These are phyloP conservation scores for Saussurea involucrata DNA, from an alignment of 129 eudicot species.

Conservation along the genomic window DNA sequence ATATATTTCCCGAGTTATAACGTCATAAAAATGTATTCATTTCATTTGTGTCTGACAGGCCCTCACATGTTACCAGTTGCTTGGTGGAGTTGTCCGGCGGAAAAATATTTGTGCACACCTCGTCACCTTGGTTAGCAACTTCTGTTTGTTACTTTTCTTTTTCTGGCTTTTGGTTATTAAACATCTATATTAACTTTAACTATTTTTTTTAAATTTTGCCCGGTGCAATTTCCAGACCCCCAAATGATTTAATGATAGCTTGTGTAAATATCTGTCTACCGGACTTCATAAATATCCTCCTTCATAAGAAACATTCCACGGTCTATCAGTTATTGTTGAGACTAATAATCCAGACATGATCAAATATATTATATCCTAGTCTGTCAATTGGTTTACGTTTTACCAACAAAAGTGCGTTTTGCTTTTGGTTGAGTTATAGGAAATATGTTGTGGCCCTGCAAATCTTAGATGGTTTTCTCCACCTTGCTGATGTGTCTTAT, in stretches of 20 bases:
- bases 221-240: not conserved
- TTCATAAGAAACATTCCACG: not conserved
- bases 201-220: conserved; percentile 6
- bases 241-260: not conserved
- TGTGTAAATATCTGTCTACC: not conserved
- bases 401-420: not conserved
- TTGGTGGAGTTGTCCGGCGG: conserved; percentile 81
- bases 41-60: conserved; percentile 45
- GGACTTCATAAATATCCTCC: not conserved
- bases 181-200: not conserved
- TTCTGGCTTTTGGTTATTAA: not conserved
- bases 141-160: not conserved
- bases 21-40: not conserved
- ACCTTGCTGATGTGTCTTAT: too few species aligned
- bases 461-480: too few species aligned
- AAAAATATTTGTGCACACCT: conserved; percentile 69
- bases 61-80: conserved; percentile 82
- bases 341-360: not conserved
- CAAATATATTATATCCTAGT: not conserved
- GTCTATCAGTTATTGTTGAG: not conserved
- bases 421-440: not conserved
- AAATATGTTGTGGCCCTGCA: too few species aligned
- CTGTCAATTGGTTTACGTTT: not conserved
- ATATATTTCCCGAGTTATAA: not conserved
- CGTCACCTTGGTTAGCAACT: conserved; percentile 66